Evolutionary conservation across 192 early-diverging fungal genomes (phyloP).

Genomic region (Paraglomus brasilianum): DNA sequence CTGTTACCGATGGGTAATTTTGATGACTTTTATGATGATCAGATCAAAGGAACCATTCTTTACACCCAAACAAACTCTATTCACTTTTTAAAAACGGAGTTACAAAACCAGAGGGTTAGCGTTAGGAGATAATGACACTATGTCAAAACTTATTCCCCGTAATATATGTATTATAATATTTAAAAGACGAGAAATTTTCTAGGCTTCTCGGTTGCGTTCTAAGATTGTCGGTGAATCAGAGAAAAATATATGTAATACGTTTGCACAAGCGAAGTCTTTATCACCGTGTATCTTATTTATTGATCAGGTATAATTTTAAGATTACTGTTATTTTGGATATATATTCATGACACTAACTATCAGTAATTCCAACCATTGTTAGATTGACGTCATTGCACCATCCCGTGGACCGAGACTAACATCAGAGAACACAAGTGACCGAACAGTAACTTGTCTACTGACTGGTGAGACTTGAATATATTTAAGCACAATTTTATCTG

Average conservation of each 20-base stretch:
- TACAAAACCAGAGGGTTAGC: too few relatives aligned
- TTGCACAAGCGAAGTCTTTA: constrained; percentile 77
- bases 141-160: too few relatives aligned
- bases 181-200: neutral
- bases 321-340: neutral
- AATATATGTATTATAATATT: too few relatives aligned
- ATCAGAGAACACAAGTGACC: constrained; percentile 79
- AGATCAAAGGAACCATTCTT: too few relatives aligned
- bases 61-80: too few relatives aligned
- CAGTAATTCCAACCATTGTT: neutral
- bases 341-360: neutral
- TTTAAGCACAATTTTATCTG: neutral
- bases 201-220: constrained; percentile 81
- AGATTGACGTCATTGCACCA: constrained; percentile 83
- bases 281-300: constrained; percentile 90
- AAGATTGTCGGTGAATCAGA: constrained; percentile 96
- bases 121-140: too few relatives aligned
- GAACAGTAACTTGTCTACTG: constrained; percentile 86
- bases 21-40: too few relatives aligned
- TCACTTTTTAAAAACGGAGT: too few relatives aligned
- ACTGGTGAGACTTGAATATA: constrained; percentile 48
- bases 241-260: constrained; percentile 77
- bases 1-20: too few relatives aligned
- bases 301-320: constrained; percentile 67
- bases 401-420: constrained; percentile 64